A percentile compares a stretch with the other conserved stretches of the same genome.
phyloP scores from a whole-genome alignment of 225 moss, liverwort and hornwort genomes.

The Anthoceros angustus region DNA sequence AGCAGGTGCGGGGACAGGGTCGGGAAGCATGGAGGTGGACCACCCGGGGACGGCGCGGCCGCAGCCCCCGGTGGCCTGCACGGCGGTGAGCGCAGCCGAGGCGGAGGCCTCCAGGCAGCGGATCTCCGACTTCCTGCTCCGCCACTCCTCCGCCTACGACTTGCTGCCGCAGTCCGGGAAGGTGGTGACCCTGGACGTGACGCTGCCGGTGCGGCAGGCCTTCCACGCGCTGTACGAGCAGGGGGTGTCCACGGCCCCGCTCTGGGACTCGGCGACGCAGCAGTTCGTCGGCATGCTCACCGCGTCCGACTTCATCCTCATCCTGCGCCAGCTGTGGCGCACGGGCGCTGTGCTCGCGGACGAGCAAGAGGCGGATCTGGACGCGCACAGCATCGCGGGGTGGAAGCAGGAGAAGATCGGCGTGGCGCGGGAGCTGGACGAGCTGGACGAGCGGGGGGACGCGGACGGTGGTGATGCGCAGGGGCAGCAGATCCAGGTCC shows the following conservation, averaged over 20 bases:
- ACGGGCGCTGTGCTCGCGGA: constrained; percentile 59
- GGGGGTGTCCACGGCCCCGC: constrained; percentile 86
- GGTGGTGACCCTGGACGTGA: constrained; percentile 93
- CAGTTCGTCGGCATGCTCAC: constrained; percentile 99
- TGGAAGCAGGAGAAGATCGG: constrained; percentile 90
- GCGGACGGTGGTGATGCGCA: too few species aligned
- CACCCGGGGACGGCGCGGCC: constrained; percentile 7
- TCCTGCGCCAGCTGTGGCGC: constrained; percentile 76
- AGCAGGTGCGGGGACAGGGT: constrained; percentile 15
- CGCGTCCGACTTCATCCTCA: constrained; percentile 90
- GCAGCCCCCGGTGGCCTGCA: neutral
- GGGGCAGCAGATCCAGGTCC: too few species aligned
- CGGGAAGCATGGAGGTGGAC: constrained; percentile 88
- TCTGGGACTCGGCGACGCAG: constrained; percentile 90
- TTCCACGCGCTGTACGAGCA: constrained; percentile 99
- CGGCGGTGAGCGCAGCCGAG: constrained; percentile 51
- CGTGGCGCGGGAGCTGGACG: constrained; percentile 26
- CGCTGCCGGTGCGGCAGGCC: constrained; percentile 94
- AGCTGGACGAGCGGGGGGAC: too few species aligned
- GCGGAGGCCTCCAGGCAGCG: constrained; percentile 61
- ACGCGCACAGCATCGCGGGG: constrained; percentile 88
- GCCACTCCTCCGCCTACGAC: constrained; percentile 68
- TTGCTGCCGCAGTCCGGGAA: constrained; percentile 95
- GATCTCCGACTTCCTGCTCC: constrained; percentile 77
- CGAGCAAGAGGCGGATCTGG: constrained; percentile 60